Percentiles rank a stretch among this genome's conserved stretches.
phyloP scores from a whole-genome alignment of 495 filamentous ascomycete species.

The Jackrogersella multiformis region DNA sequence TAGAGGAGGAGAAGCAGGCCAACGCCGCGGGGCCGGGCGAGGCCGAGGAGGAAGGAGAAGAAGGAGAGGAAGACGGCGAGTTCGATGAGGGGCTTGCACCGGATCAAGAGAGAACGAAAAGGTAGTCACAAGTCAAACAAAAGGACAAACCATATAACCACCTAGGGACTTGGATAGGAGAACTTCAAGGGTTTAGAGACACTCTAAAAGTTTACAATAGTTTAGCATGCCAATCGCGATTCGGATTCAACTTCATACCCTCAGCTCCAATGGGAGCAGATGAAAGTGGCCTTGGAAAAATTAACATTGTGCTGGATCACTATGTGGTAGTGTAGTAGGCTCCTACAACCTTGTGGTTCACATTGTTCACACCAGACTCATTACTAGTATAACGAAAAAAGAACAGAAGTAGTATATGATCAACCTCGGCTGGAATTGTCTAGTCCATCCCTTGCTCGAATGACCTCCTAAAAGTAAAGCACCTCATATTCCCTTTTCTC shows the following conservation, averaged over 20 bases:
- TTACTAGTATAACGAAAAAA: conserved; percentile 41
- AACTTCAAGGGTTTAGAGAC: not conserved
- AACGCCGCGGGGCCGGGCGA: conserved; percentile 7
- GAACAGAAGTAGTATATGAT: conserved; percentile 55
- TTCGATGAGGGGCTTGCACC: not conserved
- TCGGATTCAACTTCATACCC: not conserved
- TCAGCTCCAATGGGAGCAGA: not conserved
- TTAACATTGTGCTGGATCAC: conserved; percentile 27
- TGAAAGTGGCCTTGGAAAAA: not conserved
- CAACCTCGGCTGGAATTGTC: conserved; percentile 58
- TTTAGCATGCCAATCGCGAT: not conserved
- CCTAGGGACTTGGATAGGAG: not conserved
- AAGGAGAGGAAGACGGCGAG: not conserved
- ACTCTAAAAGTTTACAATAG: not conserved
- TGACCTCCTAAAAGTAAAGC: conserved; percentile 55
- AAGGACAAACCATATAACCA: not conserved
- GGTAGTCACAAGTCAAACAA: not conserved
- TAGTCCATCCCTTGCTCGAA: conserved; percentile 53
- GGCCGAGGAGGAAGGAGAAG: conserved; percentile 5
- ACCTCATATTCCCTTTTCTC: conserved; percentile 53
- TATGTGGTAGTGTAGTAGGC: conserved; percentile 6
- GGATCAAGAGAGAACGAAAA: not conserved
- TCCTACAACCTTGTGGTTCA: conserved; percentile 30
- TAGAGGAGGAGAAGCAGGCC: conserved; percentile 53
- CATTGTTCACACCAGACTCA: conserved; percentile 42